These are phyloP conservation scores for Aspergillus bridgeri DNA, from an alignment of 495 filamentous ascomycete species.

Conservation along the genomic window DNA sequence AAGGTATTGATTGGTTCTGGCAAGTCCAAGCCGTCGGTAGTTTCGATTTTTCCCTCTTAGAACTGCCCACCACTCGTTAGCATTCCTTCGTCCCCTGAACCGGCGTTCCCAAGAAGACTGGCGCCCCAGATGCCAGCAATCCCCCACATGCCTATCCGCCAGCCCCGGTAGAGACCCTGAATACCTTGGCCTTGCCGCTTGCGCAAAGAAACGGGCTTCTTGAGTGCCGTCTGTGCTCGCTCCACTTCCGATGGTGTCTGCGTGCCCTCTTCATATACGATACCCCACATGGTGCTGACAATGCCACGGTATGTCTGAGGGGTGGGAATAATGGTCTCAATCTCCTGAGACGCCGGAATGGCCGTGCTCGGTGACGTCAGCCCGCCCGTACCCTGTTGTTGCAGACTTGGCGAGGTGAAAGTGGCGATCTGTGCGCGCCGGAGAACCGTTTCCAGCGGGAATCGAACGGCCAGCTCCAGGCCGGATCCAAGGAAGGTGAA, in stretches of 20 bases:
- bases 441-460: conserved; percentile 89
- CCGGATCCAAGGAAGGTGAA: conserved; percentile 71
- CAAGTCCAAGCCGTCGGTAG: not conserved
- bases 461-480: conserved; percentile 75
- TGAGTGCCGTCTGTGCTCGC: conserved; percentile 31
- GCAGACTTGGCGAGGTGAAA: conserved; percentile 44
- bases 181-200: conserved; percentile 72
- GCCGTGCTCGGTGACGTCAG: conserved; percentile 34
- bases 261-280: conserved; percentile 78
- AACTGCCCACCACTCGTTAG: conserved; percentile 39
- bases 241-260: conserved; percentile 32
- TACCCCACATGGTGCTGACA: conserved; percentile 80
- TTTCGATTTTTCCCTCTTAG: conserved; percentile 9
- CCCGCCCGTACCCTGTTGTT: conserved; percentile 54
- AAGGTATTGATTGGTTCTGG: not conserved
- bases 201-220: conserved; percentile 38
- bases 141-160: conserved; percentile 95
- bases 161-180: conserved; percentile 84
- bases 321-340: conserved; percentile 69
- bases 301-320: conserved; percentile 69
- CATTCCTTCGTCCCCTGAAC: conserved; percentile 34
- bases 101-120: conserved; percentile 53
- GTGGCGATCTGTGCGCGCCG: conserved; percentile 80
- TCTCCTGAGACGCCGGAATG: conserved; percentile 34
- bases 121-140: conserved; percentile 84